Conservation (phyloP, 2,329 filamentous ascomycete genomes). For the Westerdykella sp. region DNA sequence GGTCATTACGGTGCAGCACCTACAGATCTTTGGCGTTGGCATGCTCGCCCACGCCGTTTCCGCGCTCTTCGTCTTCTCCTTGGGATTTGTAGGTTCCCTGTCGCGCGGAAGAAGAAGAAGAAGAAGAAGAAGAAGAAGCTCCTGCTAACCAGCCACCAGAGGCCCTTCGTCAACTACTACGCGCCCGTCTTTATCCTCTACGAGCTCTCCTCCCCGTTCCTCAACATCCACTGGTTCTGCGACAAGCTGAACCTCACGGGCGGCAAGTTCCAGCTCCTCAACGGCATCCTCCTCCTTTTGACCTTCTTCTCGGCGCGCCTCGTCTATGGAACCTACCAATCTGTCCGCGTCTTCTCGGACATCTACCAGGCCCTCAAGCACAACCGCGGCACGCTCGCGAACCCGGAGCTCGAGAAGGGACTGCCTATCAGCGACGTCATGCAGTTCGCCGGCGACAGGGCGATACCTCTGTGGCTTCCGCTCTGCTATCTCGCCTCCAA, state of each 20-base stretch:
- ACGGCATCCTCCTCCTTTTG: slow-evolving; percentile 64
- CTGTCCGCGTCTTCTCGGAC: slow-evolving; percentile 58
- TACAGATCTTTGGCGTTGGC: slow-evolving; percentile 68
- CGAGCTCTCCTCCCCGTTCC: slow-evolving; percentile 77
- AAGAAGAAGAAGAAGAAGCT: no score
- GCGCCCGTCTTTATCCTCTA: slow-evolving; percentile 76
- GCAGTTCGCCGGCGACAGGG: slow-evolving; percentile 39
- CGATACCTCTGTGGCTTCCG: slow-evolving; percentile 64
- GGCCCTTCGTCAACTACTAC: slow-evolving; percentile 81
- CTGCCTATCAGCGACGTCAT: slow-evolving; percentile 37
- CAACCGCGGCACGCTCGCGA: slow-evolving; percentile 15
- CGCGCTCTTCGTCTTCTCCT: slow-evolving; percentile 65
- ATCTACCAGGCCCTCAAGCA: slow-evolving; percentile 48
- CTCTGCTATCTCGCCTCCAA: slow-evolving; percentile 64
- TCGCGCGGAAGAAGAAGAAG: no score
- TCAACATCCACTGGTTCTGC: slow-evolving; percentile 89
- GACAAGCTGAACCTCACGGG: slow-evolving; percentile 81
- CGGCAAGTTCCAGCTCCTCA: slow-evolving; percentile 65
- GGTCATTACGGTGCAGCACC: slow-evolving; percentile 59
- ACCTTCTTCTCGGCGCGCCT: slow-evolving; percentile 74
- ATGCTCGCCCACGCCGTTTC: slow-evolving; percentile 71
- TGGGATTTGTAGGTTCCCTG: slow-evolving; percentile 64
- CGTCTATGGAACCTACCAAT: slow-evolving; percentile 70
- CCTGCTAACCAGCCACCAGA: slow-evolving; percentile 43
- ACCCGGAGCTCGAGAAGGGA: no score